Percentiles rank a stretch among this genome's conserved stretches.
Conservation (phyloP, 805 yeast genomes). For the Candida methanosorbosa region DNA sequence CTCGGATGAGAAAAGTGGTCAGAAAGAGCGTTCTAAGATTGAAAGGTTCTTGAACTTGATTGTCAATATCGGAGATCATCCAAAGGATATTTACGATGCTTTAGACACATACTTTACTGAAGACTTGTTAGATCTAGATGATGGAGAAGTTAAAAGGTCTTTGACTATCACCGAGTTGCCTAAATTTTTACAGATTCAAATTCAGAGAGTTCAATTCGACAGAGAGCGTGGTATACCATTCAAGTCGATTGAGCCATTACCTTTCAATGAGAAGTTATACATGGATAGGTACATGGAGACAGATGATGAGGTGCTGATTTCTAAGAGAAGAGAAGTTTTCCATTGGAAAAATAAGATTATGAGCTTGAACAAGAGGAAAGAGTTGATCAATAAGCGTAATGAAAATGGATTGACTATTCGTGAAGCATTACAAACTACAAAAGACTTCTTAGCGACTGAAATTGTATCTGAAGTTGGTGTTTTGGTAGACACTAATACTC, state of each 20-base stretch:
- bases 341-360: constrained; percentile 53
- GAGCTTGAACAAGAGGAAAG: constrained; percentile 33
- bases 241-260: constrained; percentile 75
- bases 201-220: constrained; percentile 90
- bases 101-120: constrained; percentile 77
- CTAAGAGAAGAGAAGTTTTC: constrained; percentile 47
- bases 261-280: constrained; percentile 68
- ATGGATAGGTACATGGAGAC: constrained; percentile 85
- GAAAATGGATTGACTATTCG: constrained; percentile 40
- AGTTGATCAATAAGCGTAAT: constrained; percentile 33
- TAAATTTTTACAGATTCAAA: constrained; percentile 79
- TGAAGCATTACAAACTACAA: constrained; percentile 48
- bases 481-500: constrained; percentile 35
- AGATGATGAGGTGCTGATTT: constrained; percentile 42
- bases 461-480: constrained; percentile 26
- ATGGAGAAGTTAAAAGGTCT: constrained; percentile 66
- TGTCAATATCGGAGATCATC: constrained; percentile 82
- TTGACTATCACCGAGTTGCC: constrained; percentile 70
- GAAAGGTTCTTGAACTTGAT: constrained; percentile 78
- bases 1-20: constrained; percentile 12
- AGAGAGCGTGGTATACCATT: constrained; percentile 63
- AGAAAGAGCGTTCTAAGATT: constrained; percentile 42
- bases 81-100: constrained; percentile 84
- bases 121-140: constrained; percentile 59
- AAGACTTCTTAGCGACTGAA: constrained; percentile 42